Base-by-base conservation (phyloP, 257 asterid species). In the Datura wrightii region DNA sequence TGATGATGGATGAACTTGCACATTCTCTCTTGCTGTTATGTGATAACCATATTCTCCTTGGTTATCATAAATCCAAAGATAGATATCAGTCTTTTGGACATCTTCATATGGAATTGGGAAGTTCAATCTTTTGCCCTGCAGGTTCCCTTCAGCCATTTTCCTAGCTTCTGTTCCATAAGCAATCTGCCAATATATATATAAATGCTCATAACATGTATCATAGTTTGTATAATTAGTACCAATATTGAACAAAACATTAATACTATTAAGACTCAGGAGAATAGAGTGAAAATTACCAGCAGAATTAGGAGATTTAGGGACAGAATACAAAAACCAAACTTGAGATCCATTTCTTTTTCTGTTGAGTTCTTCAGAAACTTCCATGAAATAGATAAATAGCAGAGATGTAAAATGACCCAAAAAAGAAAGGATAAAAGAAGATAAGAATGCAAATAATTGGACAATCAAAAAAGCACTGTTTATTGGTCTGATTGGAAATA, bases 281-380 rank as follows among this genome's bases (percentile, higher is more conserved):
- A 79, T 16, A 11, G 48, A 16, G 56, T 41, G 31, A 76, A 63
- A 18, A 11, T 87, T 90, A 91, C 93, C 90, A 84, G 90, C 58
- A 88, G 81, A 86, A 88, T 76, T 67, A 92, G 89, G 31, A 88
- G 90, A 83, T 80, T 87, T 4, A 90, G 85, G 70, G 87, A 81
- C 86, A 87, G 69, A 72, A 78, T 16, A 14, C 80, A 72, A 71
- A 44, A 84, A 54, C 83, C 85, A 39, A 92, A 89, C 86, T 80
- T 90, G 46, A 63, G 66, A 59, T 78, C 91, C 92, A 90, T 90
- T 72, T 76, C 42, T 60, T 48, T 41, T 71, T 14, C 60, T 54
- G 59, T 5, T 41, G 19, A 44, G 18, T 11, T 48, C 70, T n/a
- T 55, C 3, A 34, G 4, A 19, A 74, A 62, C 8, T 4, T 72